phyloP scores from a whole-genome alignment of 768 basidiomycete species.

The Termitomyces sp. region DNA sequence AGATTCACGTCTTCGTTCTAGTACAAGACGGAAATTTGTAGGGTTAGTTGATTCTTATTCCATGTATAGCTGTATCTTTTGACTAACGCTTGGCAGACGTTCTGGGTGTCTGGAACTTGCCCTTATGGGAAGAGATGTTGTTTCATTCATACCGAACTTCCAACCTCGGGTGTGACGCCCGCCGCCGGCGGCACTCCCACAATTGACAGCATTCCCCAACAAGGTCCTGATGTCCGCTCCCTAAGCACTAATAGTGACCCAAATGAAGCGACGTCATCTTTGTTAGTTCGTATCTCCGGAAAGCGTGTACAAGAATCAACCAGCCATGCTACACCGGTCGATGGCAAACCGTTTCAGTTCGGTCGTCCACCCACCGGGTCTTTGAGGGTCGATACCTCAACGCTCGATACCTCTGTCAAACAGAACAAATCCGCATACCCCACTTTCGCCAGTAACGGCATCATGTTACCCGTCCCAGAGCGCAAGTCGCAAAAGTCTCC shows the following conservation, averaged over 20 bases:
- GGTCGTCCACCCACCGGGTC: conserved; percentile 63
- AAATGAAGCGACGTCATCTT: conserved; percentile 63
- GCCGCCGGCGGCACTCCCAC: conserved; percentile 23
- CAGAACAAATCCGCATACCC: conserved; percentile 89
- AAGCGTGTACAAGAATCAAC: conserved; percentile 52
- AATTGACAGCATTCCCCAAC: conserved; percentile 42
- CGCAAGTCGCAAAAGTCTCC: conserved; percentile 61
- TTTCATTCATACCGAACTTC: conserved; percentile 88
- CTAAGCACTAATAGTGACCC: conserved; percentile 75
- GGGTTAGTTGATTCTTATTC: conserved; percentile 37
- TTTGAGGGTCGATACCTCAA: conserved; percentile 69
- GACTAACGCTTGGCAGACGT: conserved; percentile 47
- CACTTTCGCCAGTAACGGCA: conserved; percentile 53
- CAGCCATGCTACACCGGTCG: conserved; percentile 46
- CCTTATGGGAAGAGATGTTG: conserved; percentile 91
- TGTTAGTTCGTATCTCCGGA: conserved; percentile 71
- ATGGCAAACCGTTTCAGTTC: conserved; percentile 49
- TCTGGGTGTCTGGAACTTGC: conserved; percentile 92
- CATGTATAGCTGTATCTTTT: conserved; percentile 17
- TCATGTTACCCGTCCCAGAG: conserved; percentile 53
- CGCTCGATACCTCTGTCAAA: conserved; percentile 50
- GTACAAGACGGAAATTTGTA: conserved; percentile 95
- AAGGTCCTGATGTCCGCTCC: conserved; percentile 43
- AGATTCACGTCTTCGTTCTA: conserved; percentile 20
- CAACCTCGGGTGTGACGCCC: conserved; percentile 52